These are phyloP conservation scores for Tanacetum coccineum DNA, from an alignment of 129 eudicot genomes.

Conservation along the genomic window DNA sequence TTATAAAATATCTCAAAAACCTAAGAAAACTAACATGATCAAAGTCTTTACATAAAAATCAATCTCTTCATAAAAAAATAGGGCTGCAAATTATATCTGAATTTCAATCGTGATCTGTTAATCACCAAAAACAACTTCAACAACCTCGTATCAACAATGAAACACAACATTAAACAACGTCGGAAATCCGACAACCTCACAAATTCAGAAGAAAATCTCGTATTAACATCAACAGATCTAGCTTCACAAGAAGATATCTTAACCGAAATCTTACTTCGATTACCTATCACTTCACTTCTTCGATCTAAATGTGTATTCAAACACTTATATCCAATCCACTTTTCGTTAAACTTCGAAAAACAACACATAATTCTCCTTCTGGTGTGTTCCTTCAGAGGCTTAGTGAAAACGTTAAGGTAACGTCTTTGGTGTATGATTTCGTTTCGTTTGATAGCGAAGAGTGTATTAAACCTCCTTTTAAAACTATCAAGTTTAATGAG, in stretches of 20 bases:
- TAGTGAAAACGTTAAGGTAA: constrained; percentile 4
- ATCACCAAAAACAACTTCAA: too few relatives aligned
- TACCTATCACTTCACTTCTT: constrained; percentile 49
- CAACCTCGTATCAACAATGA: too few relatives aligned
- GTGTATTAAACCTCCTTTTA: constrained; percentile 35
- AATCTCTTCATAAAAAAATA: too few relatives aligned
- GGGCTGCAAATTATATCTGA: too few relatives aligned
- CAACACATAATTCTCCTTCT: constrained; percentile 25
- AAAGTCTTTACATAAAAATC: too few relatives aligned
- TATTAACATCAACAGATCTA: too few relatives aligned
- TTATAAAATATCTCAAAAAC: too few relatives aligned
- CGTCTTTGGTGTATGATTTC: constrained; percentile 24
- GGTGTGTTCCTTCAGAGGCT: constrained; percentile 33
- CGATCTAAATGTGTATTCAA: constrained; percentile 52
- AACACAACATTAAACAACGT: too few relatives aligned
- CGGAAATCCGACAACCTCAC: too few relatives aligned
- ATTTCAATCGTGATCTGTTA: too few relatives aligned
- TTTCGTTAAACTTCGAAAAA: constrained; percentile 35
- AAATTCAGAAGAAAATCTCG: too few relatives aligned
- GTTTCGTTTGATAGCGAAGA: constrained; percentile 20
- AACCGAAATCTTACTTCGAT: constrained; percentile 36
- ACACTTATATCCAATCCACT: constrained; percentile 31
- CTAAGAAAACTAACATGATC: too few relatives aligned
- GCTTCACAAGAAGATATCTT: constrained; percentile 27
- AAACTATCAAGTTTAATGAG: constrained; percentile 13